These are phyloP conservation scores for Cyclospora cayetanensis DNA, from an alignment of 169 alveolate species.

Conservation along the genomic window DNA sequence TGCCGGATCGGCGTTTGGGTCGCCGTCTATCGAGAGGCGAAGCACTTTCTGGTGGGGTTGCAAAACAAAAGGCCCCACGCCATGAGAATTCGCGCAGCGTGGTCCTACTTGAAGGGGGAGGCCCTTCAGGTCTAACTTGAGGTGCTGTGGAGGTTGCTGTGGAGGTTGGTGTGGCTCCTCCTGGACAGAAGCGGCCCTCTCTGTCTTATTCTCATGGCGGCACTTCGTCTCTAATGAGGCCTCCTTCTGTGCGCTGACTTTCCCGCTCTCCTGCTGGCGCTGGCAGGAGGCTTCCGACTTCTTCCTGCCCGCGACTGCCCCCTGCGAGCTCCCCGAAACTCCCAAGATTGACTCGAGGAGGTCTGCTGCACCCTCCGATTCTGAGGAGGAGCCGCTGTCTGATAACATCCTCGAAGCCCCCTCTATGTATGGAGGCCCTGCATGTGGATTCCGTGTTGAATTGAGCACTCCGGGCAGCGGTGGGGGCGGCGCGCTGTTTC, in stretches of 20 bases:
- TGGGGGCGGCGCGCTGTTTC: no score
- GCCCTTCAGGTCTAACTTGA: neutral
- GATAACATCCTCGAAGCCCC: neutral
- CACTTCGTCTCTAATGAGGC: neutral
- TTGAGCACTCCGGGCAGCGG: no score
- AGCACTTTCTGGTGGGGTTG: constrained; percentile 2
- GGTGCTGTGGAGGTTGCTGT: neutral
- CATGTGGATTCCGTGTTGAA: neutral
- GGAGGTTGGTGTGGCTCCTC: neutral
- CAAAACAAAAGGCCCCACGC: neutral
- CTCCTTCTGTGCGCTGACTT: neutral
- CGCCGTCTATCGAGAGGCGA: neutral
- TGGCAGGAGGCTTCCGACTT: no score
- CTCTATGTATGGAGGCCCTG: neutral
- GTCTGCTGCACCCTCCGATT: neutral
- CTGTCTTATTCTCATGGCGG: neutral
- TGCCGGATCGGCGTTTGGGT: neutral
- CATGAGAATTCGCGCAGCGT: neutral
- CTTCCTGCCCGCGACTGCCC: no score
- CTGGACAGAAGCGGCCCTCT: neutral
- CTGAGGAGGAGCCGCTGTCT: neutral
- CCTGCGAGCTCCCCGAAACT: neutral
- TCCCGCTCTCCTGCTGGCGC: neutral
- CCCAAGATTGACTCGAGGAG: neutral
- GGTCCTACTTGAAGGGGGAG: neutral